phyloP scores from a whole-genome alignment of 1,139 yeast genomes.

The Candida gigantensis region DNA sequence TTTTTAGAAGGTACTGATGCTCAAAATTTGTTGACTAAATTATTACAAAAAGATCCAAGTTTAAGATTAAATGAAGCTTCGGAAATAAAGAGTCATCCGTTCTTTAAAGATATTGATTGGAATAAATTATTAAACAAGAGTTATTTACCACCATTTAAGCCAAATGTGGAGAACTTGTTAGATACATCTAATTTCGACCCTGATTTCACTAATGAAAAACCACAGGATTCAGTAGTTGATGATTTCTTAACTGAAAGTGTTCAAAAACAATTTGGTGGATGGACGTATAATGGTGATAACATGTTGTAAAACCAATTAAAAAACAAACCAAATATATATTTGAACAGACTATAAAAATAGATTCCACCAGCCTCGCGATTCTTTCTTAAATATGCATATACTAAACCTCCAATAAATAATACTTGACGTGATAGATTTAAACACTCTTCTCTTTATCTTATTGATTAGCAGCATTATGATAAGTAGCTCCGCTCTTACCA shows the following conservation, averaged over 20 bases:
- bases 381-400: constrained; percentile 1
- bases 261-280: constrained; percentile 96
- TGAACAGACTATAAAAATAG: constrained; percentile 1
- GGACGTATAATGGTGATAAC: constrained; percentile 86
- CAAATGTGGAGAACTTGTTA: constrained; percentile 80
- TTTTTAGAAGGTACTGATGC: constrained; percentile 85
- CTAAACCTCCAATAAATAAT: background rate
- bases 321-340: background rate
- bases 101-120: constrained; percentile 94
- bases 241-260: constrained; percentile 87
- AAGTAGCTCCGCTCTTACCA: constrained; percentile 41
- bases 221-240: constrained; percentile 94
- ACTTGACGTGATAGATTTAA: background rate
- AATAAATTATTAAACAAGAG: constrained; percentile 77
- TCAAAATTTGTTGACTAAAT: constrained; percentile 71
- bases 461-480: constrained; percentile 39
- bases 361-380: too few relatives aligned
- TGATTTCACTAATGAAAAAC: constrained; percentile 90
- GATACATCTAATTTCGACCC: constrained; percentile 93
- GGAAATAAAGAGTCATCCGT: constrained; percentile 82
- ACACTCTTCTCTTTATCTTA: constrained; percentile 9
- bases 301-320: constrained; percentile 17
- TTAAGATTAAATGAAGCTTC: constrained; percentile 80
- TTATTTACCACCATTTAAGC: constrained; percentile 94
- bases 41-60: constrained; percentile 83